Evolutionary conservation across 306 rosid species (phyloP), one percentile per base, ranked within the genome.

Genomic region (Trichosanthes cucumerina): DNA sequence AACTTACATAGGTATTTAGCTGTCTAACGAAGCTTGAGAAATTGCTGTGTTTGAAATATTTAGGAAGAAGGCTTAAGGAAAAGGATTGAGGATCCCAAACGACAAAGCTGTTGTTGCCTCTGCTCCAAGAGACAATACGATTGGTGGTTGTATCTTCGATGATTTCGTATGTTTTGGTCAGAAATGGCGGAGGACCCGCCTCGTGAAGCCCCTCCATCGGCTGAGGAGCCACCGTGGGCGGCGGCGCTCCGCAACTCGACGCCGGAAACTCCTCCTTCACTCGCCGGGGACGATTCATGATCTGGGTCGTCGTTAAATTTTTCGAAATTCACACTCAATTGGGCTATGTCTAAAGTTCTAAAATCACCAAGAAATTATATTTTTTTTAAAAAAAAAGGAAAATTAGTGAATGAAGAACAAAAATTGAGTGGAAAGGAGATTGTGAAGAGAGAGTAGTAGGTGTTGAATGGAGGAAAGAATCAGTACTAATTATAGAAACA

Each of bases 21-120:
- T 95, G 98, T 78, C 98, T 82, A 68, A 92, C 97, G 80, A 95
- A 95, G 88, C 97, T 95, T 4, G 97, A 92, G 90, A 95, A 95
- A 79, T 95, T 95, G 85, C 80, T 84, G 87, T 95, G 98, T 85
- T 95, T 95, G 93, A 95, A 95, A 83, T 85, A 89, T 83, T 79
- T 92, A 31, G 98, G 97, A 3, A 95, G 91, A 82, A 95, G 97
- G 47, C 11, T 80, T 36, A 65, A 21, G 66, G 96, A 79, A 54
- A 92, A 95, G 15, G 87, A 79, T 46, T 92, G 90, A 21, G 93
- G 92, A 81, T 95, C 96, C 97, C 92, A 91, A 9, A 91, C 96
- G 54, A 95, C 87, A 68, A 92, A 91, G 87, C 97, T 95, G 75
- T 92, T 92, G 82, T 88, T 91, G 28, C 85, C 92, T 76, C 28